Evolutionary conservation across 805 yeast species (phyloP), one percentile per base, ranked within the genome.

Genomic region (Pichia sporocuriosa): DNA sequence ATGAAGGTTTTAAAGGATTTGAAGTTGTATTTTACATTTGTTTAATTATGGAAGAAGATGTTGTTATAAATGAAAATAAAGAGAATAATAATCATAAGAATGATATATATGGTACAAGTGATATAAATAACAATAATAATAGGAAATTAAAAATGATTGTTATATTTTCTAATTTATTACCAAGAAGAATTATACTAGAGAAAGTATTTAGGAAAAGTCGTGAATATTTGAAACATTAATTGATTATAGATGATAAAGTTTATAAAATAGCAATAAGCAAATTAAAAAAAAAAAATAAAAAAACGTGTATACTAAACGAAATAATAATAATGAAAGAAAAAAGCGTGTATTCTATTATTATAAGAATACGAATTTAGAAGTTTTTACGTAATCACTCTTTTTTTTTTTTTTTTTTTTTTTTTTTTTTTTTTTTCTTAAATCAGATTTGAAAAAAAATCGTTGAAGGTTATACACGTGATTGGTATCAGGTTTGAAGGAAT

Each of bases 1-100:
- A 83, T 55, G 95, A 85, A 58, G 89, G 84, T 0, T 84, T 85
- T 55, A 68, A 68, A 41, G 81, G 81, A 6, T 73, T 77, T 47
- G 79, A 79, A 47, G 86, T 83, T 9, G 65, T 80, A 3, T 80
- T 70, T 56, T 80, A 83, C 53, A 61, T 84, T 56, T 76, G 81
- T 32, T 64, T 83, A 4, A 62, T 83, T 27, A 71, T 79, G 15
- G 69, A 69, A 39, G 67, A 65, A 12, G 29, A 25, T 5, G 43
- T 19, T 21, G 40, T 39, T 6, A 33, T 37, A 9, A 39, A 37
- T 6, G 43, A 22, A 9, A 20, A 17, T 10, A 25, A n/a, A 6
- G 21, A 34, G 15, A 23, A 23, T 2, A 34, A n/a, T 4, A 21
- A 17, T 19, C 7, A 16, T 19, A 10, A 25, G 16, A 23, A 26